A percentile compares a stretch with the other conserved stretches of the same genome.
Conservation (phyloP, 2,329 filamentous ascomycete genomes). For the Epichloe sp. region DNA sequence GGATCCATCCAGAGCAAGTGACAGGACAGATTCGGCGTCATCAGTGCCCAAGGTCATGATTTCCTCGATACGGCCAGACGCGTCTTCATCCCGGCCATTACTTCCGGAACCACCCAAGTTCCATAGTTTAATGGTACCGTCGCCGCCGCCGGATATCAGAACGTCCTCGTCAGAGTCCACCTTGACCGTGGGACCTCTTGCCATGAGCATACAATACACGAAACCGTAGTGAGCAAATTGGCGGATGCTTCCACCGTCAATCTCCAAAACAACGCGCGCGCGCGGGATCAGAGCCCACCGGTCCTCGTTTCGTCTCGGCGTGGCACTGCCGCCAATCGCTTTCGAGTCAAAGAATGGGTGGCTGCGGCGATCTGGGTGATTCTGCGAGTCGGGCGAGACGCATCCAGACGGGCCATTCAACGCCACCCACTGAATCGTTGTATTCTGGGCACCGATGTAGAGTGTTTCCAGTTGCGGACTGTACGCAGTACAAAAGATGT, state of each 20-base stretch:
- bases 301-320: slow-evolving; percentile 56
- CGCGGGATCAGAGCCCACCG: slow-evolving; percentile 41
- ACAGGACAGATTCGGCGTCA: slow-evolving; percentile 54
- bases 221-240: slow-evolving; percentile 94
- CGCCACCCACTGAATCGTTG: slow-evolving; percentile 85
- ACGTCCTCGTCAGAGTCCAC: slow-evolving; percentile 65
- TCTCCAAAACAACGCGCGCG: slow-evolving; percentile 53
- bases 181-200: slow-evolving; percentile 52
- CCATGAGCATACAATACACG: slow-evolving; percentile 89
- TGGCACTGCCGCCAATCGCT: slow-evolving; percentile 68
- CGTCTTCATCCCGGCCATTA: slow-evolving; percentile 16
- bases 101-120: slow-evolving; percentile 32
- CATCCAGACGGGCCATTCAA: slow-evolving; percentile 50
- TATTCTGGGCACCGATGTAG: slow-evolving; percentile 89
- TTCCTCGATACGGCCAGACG: slow-evolving; percentile 48
- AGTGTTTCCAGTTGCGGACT: slow-evolving; percentile 67
- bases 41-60: slow-evolving; percentile 52
- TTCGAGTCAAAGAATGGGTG: slow-evolving; percentile 90
- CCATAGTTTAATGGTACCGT: slow-evolving; percentile 95
- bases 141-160: slow-evolving; percentile 80
- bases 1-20: slow-evolving; percentile 74
- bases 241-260: slow-evolving; percentile 64
- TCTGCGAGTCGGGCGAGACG: slow-evolving; percentile 48
- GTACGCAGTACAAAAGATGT: slow-evolving; percentile 91
- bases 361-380: slow-evolving; percentile 62